Evolutionary conservation across 805 yeast genomes (phyloP), one percentile per base, ranked within the genome.

Genomic region (Candida boleticola): DNA sequence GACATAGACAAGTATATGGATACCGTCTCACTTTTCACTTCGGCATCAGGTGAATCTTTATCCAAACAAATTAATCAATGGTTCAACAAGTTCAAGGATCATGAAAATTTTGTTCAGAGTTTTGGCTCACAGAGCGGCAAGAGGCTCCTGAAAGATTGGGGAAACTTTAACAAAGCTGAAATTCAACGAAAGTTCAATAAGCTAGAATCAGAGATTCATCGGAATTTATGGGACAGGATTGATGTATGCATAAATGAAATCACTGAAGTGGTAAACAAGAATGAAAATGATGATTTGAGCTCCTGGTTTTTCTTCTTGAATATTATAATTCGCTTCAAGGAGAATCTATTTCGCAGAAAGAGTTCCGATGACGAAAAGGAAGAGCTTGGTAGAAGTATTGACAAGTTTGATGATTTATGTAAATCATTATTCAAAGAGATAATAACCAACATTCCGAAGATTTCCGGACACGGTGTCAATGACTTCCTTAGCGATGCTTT

Each of bases 1-100:
- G 58, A 65, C 40, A 47, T 65, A 36, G 57, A 56, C 16, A 29
- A 41, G 7, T 69, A 69, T 42, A 57, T 66, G 23, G 45, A 48
- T 11, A 33, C 38, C 7, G 13, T 35, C 14, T 39, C 11, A 32
- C 54, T 0, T 37, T 23, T 36, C 7, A 22, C 45, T 3, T 21
- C 25, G 14, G 36, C 29, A 14, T 27, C 43, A 1, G 23, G 37
- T 1, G 37, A 23, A 13, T 27, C 34, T 3, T 6, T 48, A 14
- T n/a, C 37, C 4, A 44, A 38, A 23, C 10, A 13, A 16, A 40
- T 55, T 19, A 40, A 46, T 21, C 23, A 4, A 3, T 55, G 60
- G 60, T 54, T 55, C 32, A 46, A 44, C 14, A 39, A 22, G 11
- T 44, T 36, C 23, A 17, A 31, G n/a, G 38, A 32, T 11, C 46